phyloP scores from a whole-genome alignment of 108 stramenopile genomes.

The Fragilaria crotonensis region DNA sequence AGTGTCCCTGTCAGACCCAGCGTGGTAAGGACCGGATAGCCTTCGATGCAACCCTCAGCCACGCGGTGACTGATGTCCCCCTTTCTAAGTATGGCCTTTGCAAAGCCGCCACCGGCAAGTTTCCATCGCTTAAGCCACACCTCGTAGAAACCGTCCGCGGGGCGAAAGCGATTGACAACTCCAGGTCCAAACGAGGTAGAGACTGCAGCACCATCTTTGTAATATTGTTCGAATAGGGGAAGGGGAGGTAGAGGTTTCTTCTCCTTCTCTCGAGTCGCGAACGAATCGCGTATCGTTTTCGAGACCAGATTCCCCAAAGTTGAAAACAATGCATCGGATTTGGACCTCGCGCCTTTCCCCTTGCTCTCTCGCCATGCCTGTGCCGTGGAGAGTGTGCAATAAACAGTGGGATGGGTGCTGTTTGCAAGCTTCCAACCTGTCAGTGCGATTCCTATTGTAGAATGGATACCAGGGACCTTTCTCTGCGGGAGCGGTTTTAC shows the following conservation, averaged over 20 bases:
- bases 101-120: constrained; percentile 38
- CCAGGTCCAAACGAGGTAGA: constrained; percentile 80
- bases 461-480: constrained; percentile 2
- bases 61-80: constrained; percentile 63
- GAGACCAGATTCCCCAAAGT: constrained; percentile 61
- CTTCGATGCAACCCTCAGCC: constrained; percentile 79
- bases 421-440: constrained; percentile 72
- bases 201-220: constrained; percentile 73
- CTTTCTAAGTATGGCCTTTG: constrained; percentile 51
- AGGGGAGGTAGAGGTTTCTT: constrained; percentile 1
- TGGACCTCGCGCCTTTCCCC: not conserved
- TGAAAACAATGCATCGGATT: constrained; percentile 48
- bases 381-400: constrained; percentile 65
- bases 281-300: constrained; percentile 25
- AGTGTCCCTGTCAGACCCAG: constrained; percentile 73
- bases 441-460: constrained; percentile 58
- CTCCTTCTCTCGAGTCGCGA: constrained; percentile 15
- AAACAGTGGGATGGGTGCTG: constrained; percentile 57
- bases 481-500: constrained; percentile 27
- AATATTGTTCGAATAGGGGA: constrained; percentile 54
- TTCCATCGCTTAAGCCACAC: constrained; percentile 46
- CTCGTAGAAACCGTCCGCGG: constrained; percentile 71
- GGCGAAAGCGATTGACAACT: constrained; percentile 48
- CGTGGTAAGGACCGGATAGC: constrained; percentile 75
- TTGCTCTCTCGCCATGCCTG: constrained; percentile 60